Percentiles rank a stretch among this genome's conserved stretches.
phyloP scores from a whole-genome alignment of 2,329 filamentous ascomycete genomes.

The Teratosphaeria viscida region DNA sequence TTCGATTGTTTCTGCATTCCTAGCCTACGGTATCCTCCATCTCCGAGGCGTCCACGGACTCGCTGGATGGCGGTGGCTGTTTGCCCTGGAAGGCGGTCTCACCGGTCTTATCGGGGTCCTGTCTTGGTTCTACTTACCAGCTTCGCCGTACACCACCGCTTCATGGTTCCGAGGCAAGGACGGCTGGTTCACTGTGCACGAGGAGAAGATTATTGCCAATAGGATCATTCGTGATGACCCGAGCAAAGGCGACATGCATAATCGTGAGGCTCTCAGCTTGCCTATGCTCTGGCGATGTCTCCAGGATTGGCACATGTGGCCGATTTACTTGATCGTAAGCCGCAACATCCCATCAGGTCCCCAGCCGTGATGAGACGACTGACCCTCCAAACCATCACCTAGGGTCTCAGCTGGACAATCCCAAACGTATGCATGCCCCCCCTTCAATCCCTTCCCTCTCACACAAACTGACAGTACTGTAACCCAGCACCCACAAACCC shows the following conservation, averaged over 20 bases:
- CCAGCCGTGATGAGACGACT: slow-evolving; percentile 30
- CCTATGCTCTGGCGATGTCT: slow-evolving; percentile 41
- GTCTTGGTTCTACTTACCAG: slow-evolving; percentile 45
- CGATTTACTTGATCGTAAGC: slow-evolving; percentile 42
- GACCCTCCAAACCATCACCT: slow-evolving; percentile 25
- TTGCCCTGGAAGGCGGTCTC: slow-evolving; percentile 40
- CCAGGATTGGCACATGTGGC: slow-evolving; percentile 49
- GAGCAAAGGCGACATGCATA: slow-evolving; percentile 52
- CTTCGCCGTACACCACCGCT: slow-evolving; percentile 54
- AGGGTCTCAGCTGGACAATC: slow-evolving; percentile 29
- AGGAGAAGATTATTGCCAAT: slow-evolving; percentile 57
- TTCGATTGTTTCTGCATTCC: slow-evolving; percentile 36
- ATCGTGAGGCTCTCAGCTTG: slow-evolving; percentile 42
- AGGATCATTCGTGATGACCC: slow-evolving; percentile 52
- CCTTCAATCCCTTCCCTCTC: neutral
- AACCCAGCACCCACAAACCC: neutral
- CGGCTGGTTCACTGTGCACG: slow-evolving; percentile 53
- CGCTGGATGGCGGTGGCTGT: slow-evolving; percentile 40
- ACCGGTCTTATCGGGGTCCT: slow-evolving; percentile 22
- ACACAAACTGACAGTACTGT: neutral
- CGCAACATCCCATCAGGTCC: slow-evolving; percentile 28
- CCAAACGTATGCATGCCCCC: neutral
- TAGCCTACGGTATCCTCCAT: slow-evolving; percentile 25
- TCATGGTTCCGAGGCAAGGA: slow-evolving; percentile 47
- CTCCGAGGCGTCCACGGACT: slow-evolving; percentile 32